These are phyloP conservation scores for Blastobotrys proliferans DNA, from an alignment of 1,139 yeast genomes.

Conservation along the genomic window DNA sequence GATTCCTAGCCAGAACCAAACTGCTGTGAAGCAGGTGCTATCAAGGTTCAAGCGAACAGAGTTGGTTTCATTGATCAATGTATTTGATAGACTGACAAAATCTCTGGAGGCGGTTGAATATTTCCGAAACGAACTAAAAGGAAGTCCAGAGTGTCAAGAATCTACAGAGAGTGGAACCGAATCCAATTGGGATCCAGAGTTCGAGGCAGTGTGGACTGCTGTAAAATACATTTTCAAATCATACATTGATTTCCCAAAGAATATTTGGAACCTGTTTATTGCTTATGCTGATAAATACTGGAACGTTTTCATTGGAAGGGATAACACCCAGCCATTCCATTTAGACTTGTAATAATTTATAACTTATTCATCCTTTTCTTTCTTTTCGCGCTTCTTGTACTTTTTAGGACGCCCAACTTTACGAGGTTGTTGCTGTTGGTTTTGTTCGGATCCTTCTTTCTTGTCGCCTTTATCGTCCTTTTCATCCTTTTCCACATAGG, in stretches of 20 bases:
- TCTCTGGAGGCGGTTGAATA: conserved; percentile 70
- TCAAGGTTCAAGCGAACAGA: conserved; percentile 71
- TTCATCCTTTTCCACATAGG: conserved; percentile 35
- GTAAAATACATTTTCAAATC: conserved; percentile 61
- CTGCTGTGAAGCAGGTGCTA: conserved; percentile 33
- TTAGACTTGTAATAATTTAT: conserved; percentile 2
- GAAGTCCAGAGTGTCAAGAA: conserved; percentile 3
- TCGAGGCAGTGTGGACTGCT: conserved; percentile 58
- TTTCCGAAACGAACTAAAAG: conserved; percentile 53
- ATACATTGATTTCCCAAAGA: conserved; percentile 66
- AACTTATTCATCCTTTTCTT: conserved; percentile 14
- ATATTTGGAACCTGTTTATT: conserved; percentile 49
- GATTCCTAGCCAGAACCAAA: conserved; percentile 41
- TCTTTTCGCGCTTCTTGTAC: conserved; percentile 19
- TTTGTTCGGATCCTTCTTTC: not conserved
- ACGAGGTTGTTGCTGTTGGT: conserved; percentile 4
- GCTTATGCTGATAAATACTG: conserved; percentile 55
- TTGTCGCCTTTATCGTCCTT: conserved; percentile 15
- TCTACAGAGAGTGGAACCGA: conserved; percentile 1
- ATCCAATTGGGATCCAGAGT: conserved; percentile 41
- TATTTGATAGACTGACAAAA: conserved; percentile 86
- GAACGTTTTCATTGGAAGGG: conserved; percentile 71
- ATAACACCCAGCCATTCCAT: conserved; percentile 17
- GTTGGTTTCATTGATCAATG: conserved; percentile 82
- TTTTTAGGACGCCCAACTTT: conserved; percentile 16